A percentile compares a stretch with the other conserved stretches of the same genome.
These are phyloP conservation scores for Orbilia oligospora DNA, from an alignment of 2,329 filamentous ascomycete genomes.

Conservation along the genomic window DNA sequence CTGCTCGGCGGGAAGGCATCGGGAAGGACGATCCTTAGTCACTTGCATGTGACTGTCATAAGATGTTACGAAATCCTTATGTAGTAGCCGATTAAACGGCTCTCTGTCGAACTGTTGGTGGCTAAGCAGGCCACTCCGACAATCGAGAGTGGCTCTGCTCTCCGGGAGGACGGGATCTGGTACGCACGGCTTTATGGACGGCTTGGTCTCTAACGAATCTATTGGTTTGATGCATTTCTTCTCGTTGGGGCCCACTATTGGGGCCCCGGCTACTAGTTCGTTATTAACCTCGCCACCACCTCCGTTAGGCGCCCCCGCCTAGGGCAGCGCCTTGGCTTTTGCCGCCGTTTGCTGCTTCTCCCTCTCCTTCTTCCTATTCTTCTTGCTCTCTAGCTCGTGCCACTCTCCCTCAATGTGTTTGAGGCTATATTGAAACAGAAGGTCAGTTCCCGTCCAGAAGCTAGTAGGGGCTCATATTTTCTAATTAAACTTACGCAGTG, in stretches of 20 bases:
- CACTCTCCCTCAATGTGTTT: constrained; percentile 89
- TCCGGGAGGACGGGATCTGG: background rate
- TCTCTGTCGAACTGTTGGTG: background rate
- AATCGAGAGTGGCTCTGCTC: background rate
- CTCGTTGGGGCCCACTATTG: background rate
- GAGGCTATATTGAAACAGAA: constrained; percentile 71
- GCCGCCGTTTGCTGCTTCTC: constrained; percentile 75
- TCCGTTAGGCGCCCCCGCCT: constrained; percentile 8
- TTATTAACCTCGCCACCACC: background rate
- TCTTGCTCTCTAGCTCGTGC: constrained; percentile 99
- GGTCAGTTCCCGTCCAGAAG: background rate
- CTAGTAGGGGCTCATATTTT: background rate
- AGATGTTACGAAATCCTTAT: background rate
- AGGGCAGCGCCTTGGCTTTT: constrained; percentile 34
- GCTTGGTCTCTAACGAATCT: constrained; percentile 13
- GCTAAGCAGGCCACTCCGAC: background rate
- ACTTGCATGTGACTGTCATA: background rate
- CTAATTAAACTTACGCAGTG: constrained; percentile 76
- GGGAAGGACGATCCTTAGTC: background rate
- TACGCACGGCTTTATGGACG: background rate
- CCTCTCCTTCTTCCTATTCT: constrained; percentile 84
- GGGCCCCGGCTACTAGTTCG: background rate
- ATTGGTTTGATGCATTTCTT: background rate
- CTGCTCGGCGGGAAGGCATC: background rate
- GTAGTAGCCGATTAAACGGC: background rate